These are phyloP conservation scores for Haematococcus sp. DNA, from an alignment of 139 green algal genomes.

Conservation along the genomic window DNA sequence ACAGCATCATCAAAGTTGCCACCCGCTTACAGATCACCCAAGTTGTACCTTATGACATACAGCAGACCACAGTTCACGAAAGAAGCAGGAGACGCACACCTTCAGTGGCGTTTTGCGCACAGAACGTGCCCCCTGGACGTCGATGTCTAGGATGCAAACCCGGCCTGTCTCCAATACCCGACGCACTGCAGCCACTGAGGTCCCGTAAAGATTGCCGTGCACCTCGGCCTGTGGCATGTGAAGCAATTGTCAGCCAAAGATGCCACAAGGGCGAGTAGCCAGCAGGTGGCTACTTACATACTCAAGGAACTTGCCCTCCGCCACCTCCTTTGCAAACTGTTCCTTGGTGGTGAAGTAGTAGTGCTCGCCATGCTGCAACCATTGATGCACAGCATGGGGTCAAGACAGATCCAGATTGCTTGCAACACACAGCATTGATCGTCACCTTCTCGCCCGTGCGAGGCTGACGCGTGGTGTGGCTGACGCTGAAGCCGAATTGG, in stretches of 20 bases:
- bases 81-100: no score
- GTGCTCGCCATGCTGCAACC: constrained; percentile 67
- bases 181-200: constrained; percentile 61
- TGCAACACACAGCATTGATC: no score
- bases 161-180: constrained; percentile 51
- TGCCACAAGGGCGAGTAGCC: neutral
- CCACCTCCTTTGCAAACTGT: constrained; percentile 68
- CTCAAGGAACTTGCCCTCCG: constrained; percentile 80
- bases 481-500: constrained; percentile 76
- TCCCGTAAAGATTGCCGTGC: constrained; percentile 86
- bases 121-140: constrained; percentile 64
- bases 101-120: constrained; percentile 28
- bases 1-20: neutral
- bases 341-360: constrained; percentile 80
- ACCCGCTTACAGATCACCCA: constrained; percentile 4
- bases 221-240: constrained; percentile 30
- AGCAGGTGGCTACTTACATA: constrained; percentile 48
- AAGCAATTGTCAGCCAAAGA: no score
- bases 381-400: neutral
- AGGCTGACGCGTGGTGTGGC: constrained; percentile 75
- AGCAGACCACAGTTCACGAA: no score
- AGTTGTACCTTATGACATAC: neutral
- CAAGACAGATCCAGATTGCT: no score
- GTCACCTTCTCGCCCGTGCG: constrained; percentile 37
- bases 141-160: constrained; percentile 51